Percentiles rank a stretch among this genome's conserved stretches.
Evolutionary conservation across 2,329 filamentous ascomycete genomes (phyloP).

Genomic region (Curvularia eragrostidis): DNA sequence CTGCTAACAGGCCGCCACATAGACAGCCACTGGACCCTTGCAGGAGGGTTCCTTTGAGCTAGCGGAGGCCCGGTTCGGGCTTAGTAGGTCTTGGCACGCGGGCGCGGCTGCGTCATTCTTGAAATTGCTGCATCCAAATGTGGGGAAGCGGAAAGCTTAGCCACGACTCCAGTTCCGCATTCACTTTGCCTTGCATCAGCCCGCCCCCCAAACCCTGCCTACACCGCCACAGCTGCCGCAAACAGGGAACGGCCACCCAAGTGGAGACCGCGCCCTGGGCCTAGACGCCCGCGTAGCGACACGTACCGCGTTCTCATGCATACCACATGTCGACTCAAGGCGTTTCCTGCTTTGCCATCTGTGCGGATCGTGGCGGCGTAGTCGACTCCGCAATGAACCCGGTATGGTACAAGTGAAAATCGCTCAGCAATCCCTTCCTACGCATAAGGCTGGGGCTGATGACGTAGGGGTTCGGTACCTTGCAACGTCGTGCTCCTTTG

Average conservation of each 20-base stretch:
- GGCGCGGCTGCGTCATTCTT: slow-evolving; percentile 37
- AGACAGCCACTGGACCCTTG: slow-evolving; percentile 20
- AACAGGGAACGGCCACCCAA: slow-evolving; percentile 17
- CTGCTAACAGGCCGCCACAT: slow-evolving; percentile 21
- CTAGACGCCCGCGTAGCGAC: slow-evolving; percentile 22
- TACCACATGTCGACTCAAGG: slow-evolving; percentile 11
- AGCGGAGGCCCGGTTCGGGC: slow-evolving; percentile 12
- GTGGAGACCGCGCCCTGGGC: slow-evolving; percentile 20
- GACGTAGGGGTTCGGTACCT: slow-evolving; percentile 6
- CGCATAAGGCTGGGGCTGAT: slow-evolving; percentile 3
- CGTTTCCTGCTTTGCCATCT: slow-evolving; percentile 14
- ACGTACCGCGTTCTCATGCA: not conserved
- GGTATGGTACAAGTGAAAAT: slow-evolving; percentile 3
- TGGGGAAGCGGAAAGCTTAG: slow-evolving; percentile 37
- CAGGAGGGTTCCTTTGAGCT: slow-evolving; percentile 10
- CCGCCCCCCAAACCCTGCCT: slow-evolving; percentile 10
- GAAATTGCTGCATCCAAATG: slow-evolving; percentile 22
- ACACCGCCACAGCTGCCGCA: slow-evolving; percentile 30
- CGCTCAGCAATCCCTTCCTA: not conserved
- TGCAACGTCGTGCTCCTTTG: not conserved
- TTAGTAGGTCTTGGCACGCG: slow-evolving; percentile 26
- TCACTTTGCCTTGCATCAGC: slow-evolving; percentile 16
- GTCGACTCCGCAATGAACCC: slow-evolving; percentile 11
- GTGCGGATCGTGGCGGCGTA: slow-evolving; percentile 17
- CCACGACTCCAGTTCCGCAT: slow-evolving; percentile 32